These are phyloP conservation scores for Sabuloglossum arenarium DNA, from an alignment of 495 filamentous ascomycete species.

Conservation along the genomic window DNA sequence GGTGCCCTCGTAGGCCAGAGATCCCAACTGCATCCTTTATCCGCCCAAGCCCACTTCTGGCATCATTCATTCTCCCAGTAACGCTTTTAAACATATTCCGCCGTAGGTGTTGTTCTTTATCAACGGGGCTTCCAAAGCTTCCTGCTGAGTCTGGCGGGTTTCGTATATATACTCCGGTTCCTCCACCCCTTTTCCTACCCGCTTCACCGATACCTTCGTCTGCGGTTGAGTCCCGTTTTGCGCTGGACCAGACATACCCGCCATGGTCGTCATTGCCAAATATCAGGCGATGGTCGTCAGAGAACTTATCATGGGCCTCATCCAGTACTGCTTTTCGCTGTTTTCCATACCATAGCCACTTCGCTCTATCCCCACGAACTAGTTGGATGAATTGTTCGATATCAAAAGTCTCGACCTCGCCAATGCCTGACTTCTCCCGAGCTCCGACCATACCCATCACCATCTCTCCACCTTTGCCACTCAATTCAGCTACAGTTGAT, in stretches of 20 bases:
- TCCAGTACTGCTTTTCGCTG: slow-evolving; percentile 35
- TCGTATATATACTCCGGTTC: slow-evolving; percentile 13
- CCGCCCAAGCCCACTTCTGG: slow-evolving; percentile 58
- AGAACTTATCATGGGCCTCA: slow-evolving; percentile 27
- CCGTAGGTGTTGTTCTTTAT: slow-evolving; percentile 44
- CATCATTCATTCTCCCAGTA: slow-evolving; percentile 60
- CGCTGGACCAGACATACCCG: slow-evolving; percentile 39
- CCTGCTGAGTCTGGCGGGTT: slow-evolving; percentile 17
- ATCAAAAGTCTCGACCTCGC: slow-evolving; percentile 77
- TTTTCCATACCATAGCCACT: slow-evolving; percentile 92
- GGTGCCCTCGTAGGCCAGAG: slow-evolving; percentile 26
- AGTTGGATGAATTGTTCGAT: slow-evolving; percentile 65
- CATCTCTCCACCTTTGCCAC: slow-evolving; percentile 88
- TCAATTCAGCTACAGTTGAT: slow-evolving; percentile 80
- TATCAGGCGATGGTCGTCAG: slow-evolving; percentile 32
- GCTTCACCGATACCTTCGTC: background rate
- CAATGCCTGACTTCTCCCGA: slow-evolving; percentile 70
- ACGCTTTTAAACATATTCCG: slow-evolving; percentile 59
- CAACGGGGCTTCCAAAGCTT: slow-evolving; percentile 20
- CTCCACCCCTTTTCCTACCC: background rate
- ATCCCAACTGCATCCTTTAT: slow-evolving; percentile 69
- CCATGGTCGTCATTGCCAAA: slow-evolving; percentile 50
- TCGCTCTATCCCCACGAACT: slow-evolving; percentile 56
- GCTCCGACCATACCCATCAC: slow-evolving; percentile 84
- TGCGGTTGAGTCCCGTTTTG: slow-evolving; percentile 22